Evolutionary conservation across 192 early-diverging fungal genomes (phyloP).

Genomic region (Coemansia sp.): DNA sequence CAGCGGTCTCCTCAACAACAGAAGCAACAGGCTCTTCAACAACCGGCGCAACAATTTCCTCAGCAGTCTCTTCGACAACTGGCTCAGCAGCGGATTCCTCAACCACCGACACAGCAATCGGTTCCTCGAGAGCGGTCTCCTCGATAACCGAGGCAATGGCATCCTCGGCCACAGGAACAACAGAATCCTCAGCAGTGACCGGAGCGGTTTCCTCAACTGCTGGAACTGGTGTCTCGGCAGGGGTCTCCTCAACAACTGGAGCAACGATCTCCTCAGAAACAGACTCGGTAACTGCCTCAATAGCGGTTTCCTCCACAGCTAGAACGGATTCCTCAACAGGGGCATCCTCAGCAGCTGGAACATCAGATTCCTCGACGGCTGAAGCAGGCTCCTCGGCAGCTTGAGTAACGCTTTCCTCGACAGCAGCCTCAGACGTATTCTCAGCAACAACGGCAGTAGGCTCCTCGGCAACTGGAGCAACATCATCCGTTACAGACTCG

Average conservation of each 20-base stretch:
- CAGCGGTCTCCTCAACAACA: not conserved
- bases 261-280: not conserved
- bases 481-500: not conserved
- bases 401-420: not conserved
- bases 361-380: not conserved
- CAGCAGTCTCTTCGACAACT: not conserved
- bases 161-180: not conserved
- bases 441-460: not conserved
- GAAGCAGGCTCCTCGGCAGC: not conserved
- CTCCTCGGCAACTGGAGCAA: not conserved
- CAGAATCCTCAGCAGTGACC: not conserved
- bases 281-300: not conserved
- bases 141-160: not conserved
- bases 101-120: not conserved
- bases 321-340: not conserved
- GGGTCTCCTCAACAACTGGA: not conserved
- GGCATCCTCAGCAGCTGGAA: not conserved
- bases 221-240: not conserved
- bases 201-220: not conserved
- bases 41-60: not conserved
- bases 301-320: not conserved
- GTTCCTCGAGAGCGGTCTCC: not conserved
- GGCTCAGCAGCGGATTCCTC: not conserved
- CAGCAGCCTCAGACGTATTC: not conserved
- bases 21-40: not conserved